Percentiles rank a stretch among this genome's conserved stretches.
Evolutionary conservation across 2,329 filamentous ascomycete species (phyloP).

Genomic region (Truncatella angustata): DNA sequence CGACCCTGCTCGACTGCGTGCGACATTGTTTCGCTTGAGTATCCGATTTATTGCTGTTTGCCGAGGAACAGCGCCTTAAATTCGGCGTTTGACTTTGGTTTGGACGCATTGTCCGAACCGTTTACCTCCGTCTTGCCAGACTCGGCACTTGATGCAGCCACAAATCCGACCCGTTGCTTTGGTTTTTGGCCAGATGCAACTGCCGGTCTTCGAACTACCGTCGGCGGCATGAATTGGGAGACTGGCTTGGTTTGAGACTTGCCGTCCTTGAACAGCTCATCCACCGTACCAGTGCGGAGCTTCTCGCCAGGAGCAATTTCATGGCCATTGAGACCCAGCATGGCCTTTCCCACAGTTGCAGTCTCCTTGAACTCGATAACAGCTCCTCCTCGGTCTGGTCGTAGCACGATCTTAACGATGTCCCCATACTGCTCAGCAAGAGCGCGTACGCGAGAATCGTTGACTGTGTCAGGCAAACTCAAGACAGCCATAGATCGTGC

Average conservation of each 20-base stretch:
- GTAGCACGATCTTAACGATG: slow-evolving; percentile 73
- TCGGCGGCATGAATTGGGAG: slow-evolving; percentile 41
- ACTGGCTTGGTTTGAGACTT: slow-evolving; percentile 34
- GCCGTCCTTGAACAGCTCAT: slow-evolving; percentile 50
- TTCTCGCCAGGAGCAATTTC: slow-evolving; percentile 51
- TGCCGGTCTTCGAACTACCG: slow-evolving; percentile 39
- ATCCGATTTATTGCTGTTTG: slow-evolving; percentile 17
- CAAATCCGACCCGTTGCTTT: slow-evolving; percentile 45
- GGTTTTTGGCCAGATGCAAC: slow-evolving; percentile 33
- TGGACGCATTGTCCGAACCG: slow-evolving; percentile 19
- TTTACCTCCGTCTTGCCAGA: slow-evolving; percentile 4
- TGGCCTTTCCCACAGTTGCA: slow-evolving; percentile 69
- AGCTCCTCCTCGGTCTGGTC: slow-evolving; percentile 80
- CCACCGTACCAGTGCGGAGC: slow-evolving; percentile 52
- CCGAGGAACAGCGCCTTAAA: slow-evolving; percentile 53
- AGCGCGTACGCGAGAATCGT: slow-evolving; percentile 75
- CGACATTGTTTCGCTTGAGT: too few relatives aligned
- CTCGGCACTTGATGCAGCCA: slow-evolving; percentile 20
- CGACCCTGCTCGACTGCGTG: too few relatives aligned
- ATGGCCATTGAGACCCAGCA: slow-evolving; percentile 55
- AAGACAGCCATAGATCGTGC: slow-evolving; percentile 78
- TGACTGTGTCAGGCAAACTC: slow-evolving; percentile 88
- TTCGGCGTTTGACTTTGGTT: slow-evolving; percentile 54
- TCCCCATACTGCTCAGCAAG: slow-evolving; percentile 63
- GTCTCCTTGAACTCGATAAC: slow-evolving; percentile 78